Base-by-base conservation (phyloP, 2,329 filamentous ascomycete species). In the Didymella arachidicola region DNA sequence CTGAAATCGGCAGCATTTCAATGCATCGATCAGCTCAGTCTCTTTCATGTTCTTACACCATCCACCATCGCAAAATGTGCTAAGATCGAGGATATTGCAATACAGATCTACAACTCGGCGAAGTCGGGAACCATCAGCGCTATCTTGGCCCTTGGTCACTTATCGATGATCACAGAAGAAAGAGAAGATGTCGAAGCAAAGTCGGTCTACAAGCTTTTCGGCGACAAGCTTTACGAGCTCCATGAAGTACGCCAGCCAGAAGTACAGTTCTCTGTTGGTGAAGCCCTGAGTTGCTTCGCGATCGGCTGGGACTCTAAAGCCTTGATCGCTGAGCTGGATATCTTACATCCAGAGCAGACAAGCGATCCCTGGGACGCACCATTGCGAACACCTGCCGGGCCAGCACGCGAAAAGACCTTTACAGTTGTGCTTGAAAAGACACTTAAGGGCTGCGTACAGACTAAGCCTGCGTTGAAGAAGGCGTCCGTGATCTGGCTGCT, bases 401-500 rank as follows among this genome's bases (percentile, higher is more conserved):
- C 74, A 19, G 68, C 62, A 26, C 73, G 76, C 51, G 61, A 62
- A 58, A 68, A 75, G 83, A 50, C 78, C 89, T 60, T 78, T 26
- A 78, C 79, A 8, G 77, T 80, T 0, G 82, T 91, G 1, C 79
- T 96, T 5, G 85, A 91, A 59, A 93, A 89, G 71, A 84, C 96
- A 2, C 82, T 98, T 45, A 79, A 80, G 2, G 89, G 95, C 69
- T 95, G 90, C 79, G 89, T 90, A 68, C 87, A 89, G 8, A 92
- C 92, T 0, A 97, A 97, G 71, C 95, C 95, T 1, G 90, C 93
- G 0, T 81, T 97, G 4, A 88, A 93, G 67, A 97, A 97, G 73
- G 93, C 94, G 3, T 94, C 93, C 0, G 93, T 93, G 0, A 96
- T 99, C 67, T 98, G 95, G 95, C 84, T 98, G 0, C 88, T 98